Percentiles rank a stretch among this genome's conserved stretches.
Evolutionary conservation across 1,139 yeast species (phyloP).

Genomic region (Keqinozyma sinolaborantium): DNA sequence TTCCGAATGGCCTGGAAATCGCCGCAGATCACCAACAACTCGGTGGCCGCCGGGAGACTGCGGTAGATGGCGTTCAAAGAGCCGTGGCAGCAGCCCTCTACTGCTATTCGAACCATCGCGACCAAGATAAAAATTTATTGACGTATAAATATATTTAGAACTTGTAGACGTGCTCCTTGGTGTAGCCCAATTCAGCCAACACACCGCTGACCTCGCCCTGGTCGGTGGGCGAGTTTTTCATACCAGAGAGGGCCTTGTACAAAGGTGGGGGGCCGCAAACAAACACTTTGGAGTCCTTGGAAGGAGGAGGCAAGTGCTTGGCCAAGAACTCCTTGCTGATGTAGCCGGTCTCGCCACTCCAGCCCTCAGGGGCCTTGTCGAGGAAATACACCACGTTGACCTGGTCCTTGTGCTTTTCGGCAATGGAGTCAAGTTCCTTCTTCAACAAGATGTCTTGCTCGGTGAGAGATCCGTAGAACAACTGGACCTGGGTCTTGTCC

Average conservation of each 20-base stretch:
- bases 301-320: conserved; percentile 61
- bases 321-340: conserved; percentile 75
- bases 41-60: conserved; percentile 33
- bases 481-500: conserved; percentile 69
- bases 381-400: conserved; percentile 69
- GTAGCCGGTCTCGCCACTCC: conserved; percentile 83
- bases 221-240: conserved; percentile 79
- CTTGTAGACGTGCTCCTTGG: conserved; percentile 85
- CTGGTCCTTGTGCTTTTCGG: conserved; percentile 56
- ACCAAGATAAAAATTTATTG: conserved; percentile 3
- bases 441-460: conserved; percentile 77
- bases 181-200: conserved; percentile 83
- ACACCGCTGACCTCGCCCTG: conserved; percentile 94
- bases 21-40: conserved; percentile 79
- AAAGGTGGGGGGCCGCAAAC: conserved; percentile 87
- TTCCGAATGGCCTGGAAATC: conserved; percentile 77
- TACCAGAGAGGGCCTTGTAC: conserved; percentile 59
- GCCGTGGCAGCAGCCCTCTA: conserved; percentile 96
- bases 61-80: conserved; percentile 61
- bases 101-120: conserved; percentile 40
- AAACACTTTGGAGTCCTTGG: conserved; percentile 65
- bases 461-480: conserved; percentile 77
- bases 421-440: conserved; percentile 73
- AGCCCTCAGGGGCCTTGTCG: conserved; percentile 60
- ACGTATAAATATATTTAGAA: conserved; percentile 40